Evolutionary conservation across 495 filamentous ascomycete species (phyloP).

Genomic region (Hyaloscypha bicolor): DNA sequence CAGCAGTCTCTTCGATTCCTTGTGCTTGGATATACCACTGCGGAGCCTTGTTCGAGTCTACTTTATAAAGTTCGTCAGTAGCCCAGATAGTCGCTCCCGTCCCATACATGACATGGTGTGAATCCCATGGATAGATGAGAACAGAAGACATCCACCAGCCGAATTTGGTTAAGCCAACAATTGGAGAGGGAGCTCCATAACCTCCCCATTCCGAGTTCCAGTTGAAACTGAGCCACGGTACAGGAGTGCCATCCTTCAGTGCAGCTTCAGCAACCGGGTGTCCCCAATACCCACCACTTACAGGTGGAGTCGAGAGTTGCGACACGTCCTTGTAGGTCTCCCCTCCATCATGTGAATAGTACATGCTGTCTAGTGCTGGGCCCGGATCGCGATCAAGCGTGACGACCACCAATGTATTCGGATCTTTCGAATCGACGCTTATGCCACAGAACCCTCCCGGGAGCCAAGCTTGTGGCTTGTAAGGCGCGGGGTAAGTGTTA

Average conservation of each 20-base stretch:
- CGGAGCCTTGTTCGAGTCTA: conserved; percentile 8
- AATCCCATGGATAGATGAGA: conserved; percentile 14
- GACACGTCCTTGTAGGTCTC: conserved; percentile 14
- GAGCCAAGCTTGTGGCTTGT: conserved; percentile 5
- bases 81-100: conserved; percentile 17
- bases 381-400: conserved; percentile 17
- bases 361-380: conserved; percentile 20
- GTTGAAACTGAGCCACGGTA: conserved; percentile 16
- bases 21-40: conserved; percentile 17
- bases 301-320: conserved; percentile 13
- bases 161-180: conserved; percentile 15
- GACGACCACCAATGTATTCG: conserved; percentile 11
- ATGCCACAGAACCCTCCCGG: conserved; percentile 15
- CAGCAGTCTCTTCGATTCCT: conserved; percentile 17
- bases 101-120: conserved; percentile 11
- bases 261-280: conserved; percentile 13
- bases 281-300: conserved; percentile 16
- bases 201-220: conserved; percentile 19
- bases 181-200: conserved; percentile 19
- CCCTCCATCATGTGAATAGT: conserved; percentile 12
- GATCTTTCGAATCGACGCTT: conserved; percentile 12
- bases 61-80: conserved; percentile 6
- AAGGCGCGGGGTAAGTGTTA: conserved; percentile 8
- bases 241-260: conserved; percentile 6
- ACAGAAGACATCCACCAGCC: conserved; percentile 15